Percentiles rank a stretch among this genome's conserved stretches.
Evolutionary conservation across 2,329 filamentous ascomycete genomes (phyloP).

Genomic region (Epichloe brachyelytri): DNA sequence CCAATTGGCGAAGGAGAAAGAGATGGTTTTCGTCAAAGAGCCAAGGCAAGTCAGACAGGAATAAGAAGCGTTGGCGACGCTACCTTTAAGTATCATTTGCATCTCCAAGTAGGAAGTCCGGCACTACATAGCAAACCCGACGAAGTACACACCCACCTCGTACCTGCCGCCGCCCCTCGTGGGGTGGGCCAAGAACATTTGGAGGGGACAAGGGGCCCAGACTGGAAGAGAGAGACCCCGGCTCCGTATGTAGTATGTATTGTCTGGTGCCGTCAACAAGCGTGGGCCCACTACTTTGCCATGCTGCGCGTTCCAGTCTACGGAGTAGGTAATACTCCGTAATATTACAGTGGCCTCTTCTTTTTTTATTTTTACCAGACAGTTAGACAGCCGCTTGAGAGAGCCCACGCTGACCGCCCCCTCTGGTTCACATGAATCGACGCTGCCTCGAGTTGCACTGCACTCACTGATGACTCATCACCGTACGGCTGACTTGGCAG

Average conservation of each 20-base stretch:
- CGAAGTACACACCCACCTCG: conserved; percentile 8
- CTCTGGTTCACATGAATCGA: not conserved
- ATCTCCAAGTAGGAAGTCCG: not conserved
- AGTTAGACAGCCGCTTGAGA: too few species aligned
- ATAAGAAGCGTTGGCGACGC: conserved; percentile 1
- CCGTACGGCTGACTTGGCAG: too few species aligned
- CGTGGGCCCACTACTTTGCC: too few species aligned
- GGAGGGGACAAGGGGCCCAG: conserved; percentile 1
- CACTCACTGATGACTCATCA: too few species aligned
- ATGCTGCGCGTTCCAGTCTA: too few species aligned
- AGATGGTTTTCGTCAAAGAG: not conserved
- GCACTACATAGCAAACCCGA: conserved; percentile 1
- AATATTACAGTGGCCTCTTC: not conserved
- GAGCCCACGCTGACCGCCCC: not conserved
- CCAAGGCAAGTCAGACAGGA: not conserved
- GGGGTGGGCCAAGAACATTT: conserved; percentile 3
- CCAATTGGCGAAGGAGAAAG: conserved; percentile 4
- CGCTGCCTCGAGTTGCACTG: not conserved
- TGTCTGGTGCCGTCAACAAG: not conserved
- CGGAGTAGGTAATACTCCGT: not conserved
- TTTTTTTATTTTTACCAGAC: too few species aligned
- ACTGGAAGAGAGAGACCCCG: not conserved
- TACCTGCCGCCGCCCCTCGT: conserved; percentile 8
- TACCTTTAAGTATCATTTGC: conserved; percentile 8
- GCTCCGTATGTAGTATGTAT: too few species aligned